Base-by-base conservation (phyloP, 306 rosid genomes). In the Begonia loranthoides region DNA sequence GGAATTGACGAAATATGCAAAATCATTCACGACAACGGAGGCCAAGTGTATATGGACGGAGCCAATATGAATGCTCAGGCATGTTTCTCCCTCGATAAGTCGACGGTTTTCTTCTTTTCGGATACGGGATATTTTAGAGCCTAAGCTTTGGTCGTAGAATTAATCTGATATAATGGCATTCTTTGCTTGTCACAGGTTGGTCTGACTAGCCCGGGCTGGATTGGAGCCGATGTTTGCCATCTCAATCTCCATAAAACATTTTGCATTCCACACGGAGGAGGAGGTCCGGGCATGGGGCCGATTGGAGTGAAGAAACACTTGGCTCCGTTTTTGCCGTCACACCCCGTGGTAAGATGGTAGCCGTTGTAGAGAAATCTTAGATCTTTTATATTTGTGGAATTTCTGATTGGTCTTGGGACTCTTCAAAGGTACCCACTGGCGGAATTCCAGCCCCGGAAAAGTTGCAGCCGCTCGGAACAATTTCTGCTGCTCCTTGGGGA, bases 251-350 rank as follows among this genome's bases (percentile, higher is more conserved):
- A 92, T 11, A 92, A 92, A 81, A 92, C 99, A 66, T 92, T 92
- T 60, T 92, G 99, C 81, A 92, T 92, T 52, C 99, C 99, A 15
- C 99, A 92, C 49, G 99, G 99, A 73, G 99, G 99, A 59, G 99
- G 99, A 17, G 99, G 99, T 67, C 99, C 99, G 59, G 99, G 99
- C 43, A 92, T 92, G 99, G 99, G 99, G 73, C 99, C 99, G 45
- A 92, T 92, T 73, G 99, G 99, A 80, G 99, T 92, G 62, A 92
- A 92, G 89, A 73, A 87, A 55, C 99, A 92, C 84, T 75, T 92
- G 72, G 99, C 99, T 22, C 99, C 99, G 47, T 92, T 74, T 67
- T 79, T 92, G 74, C 99, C 99, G 17, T 92, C 99, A 8, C 99
- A 92, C 73, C 99, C 99, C 21, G 99, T 92, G 96, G 99, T 92